Evolutionary conservation across 139 green algal genomes (phyloP).

Genomic region (Chlorella sp.): DNA sequence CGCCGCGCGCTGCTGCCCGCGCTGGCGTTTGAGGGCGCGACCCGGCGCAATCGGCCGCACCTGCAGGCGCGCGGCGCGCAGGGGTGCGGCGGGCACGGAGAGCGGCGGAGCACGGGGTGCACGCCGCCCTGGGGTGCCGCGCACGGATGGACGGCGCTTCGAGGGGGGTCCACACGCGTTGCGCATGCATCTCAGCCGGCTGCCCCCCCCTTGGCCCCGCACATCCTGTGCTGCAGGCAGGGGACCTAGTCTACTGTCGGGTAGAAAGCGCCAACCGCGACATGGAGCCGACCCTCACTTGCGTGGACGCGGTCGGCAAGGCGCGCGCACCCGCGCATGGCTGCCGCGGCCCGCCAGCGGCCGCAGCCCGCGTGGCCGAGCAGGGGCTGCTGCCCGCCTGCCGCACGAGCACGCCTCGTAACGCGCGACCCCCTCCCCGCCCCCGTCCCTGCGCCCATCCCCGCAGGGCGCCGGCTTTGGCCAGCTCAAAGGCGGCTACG

Average conservation of each 20-base stretch:
- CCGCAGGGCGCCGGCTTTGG: constrained; percentile 64
- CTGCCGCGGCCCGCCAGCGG: neutral
- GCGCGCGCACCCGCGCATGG: constrained; percentile 1
- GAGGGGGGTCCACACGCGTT: neutral
- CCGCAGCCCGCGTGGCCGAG: too few relatives aligned
- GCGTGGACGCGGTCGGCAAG: constrained; percentile 63
- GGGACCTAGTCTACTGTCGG: constrained; percentile 78
- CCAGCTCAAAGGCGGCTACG: constrained; percentile 62
- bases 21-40: constrained; percentile 85
- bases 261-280: constrained; percentile 67
- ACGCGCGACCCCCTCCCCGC: neutral
- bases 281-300: constrained; percentile 71
- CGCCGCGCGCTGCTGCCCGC: constrained; percentile 72
- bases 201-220: neutral
- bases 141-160: neutral
- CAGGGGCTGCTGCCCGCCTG: too few relatives aligned
- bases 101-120: too few relatives aligned
- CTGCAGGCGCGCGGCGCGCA: constrained; percentile 30
- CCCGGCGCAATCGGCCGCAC: constrained; percentile 77
- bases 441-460: neutral
- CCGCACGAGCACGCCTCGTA: neutral
- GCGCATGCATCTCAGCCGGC: neutral
- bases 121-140: neutral
- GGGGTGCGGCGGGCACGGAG: too few relatives aligned
- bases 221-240: constrained; percentile 20